Percentiles rank a stretch among this genome's conserved stretches.
phyloP scores from a whole-genome alignment of 306 rosid genomes.

The Begonia fuchsioides region DNA sequence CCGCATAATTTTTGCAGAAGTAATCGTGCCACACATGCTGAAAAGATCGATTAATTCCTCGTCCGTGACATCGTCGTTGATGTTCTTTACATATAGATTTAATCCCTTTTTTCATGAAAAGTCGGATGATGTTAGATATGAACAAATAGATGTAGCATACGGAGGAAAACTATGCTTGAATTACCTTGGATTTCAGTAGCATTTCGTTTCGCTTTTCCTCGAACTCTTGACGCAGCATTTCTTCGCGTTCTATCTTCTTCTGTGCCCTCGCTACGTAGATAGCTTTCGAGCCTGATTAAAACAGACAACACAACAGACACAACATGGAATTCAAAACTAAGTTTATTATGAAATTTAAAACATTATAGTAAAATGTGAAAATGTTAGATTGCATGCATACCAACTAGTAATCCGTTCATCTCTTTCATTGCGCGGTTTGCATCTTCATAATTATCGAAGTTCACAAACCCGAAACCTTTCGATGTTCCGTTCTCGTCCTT shows the following conservation, averaged over 20 bases:
- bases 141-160: not conserved
- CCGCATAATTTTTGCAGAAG: conserved; percentile 73
- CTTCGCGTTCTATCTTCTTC: conserved; percentile 76
- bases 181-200: too few relatives aligned
- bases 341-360: not conserved
- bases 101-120: conserved; percentile 37
- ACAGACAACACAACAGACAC: conserved; percentile 8
- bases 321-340: conserved; percentile 4
- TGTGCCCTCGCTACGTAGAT: conserved; percentile 83
- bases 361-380: conserved; percentile 4
- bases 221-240: conserved; percentile 39
- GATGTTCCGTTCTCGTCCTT: conserved; percentile 46
- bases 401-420: conserved; percentile 54
- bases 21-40: conserved; percentile 58
- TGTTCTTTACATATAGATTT: conserved; percentile 81
- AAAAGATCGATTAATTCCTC: conserved; percentile 53
- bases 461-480: conserved; percentile 77
- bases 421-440: conserved; percentile 63
- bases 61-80: conserved; percentile 57
- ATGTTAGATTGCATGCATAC: conserved; percentile 24
- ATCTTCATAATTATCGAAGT: conserved; percentile 56
- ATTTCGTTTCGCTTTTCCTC: conserved; percentile 81
- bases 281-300: conserved; percentile 47
- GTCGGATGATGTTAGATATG: conserved; percentile 4
- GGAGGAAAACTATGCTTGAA: conserved; percentile 2